Evolutionary conservation across 345 rosid genomes (phyloP).

Genomic region (Kandelia obovata): DNA sequence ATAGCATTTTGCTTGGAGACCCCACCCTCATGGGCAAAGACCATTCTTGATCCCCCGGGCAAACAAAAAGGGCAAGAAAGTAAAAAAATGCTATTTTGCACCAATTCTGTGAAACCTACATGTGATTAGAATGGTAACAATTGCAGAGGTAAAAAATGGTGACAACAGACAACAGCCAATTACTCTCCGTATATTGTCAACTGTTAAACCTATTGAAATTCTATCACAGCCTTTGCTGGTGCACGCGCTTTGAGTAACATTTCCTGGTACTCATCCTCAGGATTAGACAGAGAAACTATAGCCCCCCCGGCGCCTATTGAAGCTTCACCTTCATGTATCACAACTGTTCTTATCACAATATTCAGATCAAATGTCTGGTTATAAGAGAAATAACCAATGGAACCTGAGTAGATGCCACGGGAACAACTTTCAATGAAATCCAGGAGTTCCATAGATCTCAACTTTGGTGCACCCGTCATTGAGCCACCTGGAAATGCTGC

Average conservation of each 20-base stretch:
- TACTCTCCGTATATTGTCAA: not conserved
- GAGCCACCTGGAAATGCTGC: slow-evolving; percentile 98
- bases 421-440: slow-evolving; percentile 78
- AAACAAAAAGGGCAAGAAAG: not conserved
- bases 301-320: slow-evolving; percentile 95
- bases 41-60: too few relatives aligned
- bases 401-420: slow-evolving; percentile 88
- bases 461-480: slow-evolving; percentile 97
- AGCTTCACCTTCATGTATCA: slow-evolving; percentile 81
- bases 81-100: not conserved
- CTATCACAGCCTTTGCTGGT: slow-evolving; percentile 67
- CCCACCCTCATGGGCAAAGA: too few relatives aligned
- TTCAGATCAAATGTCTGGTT: slow-evolving; percentile 84
- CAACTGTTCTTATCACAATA: slow-evolving; percentile 83
- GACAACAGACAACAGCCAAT: slow-evolving; percentile 4
- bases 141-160: not conserved
- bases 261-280: slow-evolving; percentile 86
- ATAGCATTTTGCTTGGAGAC: too few relatives aligned
- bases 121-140: not conserved
- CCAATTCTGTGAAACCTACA: not conserved
- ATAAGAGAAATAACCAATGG: slow-evolving; percentile 84
- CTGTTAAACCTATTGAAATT: slow-evolving; percentile 27
- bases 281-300: slow-evolving; percentile 70
- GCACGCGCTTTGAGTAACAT: slow-evolving; percentile 81
- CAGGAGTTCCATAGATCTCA: slow-evolving; percentile 83